Base-by-base conservation (phyloP, 306 rosid species). In the Cicer judaicum region DNA sequence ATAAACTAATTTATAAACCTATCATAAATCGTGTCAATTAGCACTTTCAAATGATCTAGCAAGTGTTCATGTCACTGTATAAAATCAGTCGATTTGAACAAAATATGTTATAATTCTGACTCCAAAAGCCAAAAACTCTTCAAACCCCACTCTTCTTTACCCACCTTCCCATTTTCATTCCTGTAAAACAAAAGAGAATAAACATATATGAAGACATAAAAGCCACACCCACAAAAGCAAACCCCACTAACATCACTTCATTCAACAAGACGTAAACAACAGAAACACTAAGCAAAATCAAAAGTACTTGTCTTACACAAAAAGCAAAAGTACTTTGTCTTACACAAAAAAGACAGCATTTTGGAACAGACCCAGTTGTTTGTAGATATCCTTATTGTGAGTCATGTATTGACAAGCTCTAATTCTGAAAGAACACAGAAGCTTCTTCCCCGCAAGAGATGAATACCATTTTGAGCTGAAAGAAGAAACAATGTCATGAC, bases 331-430 rank as follows among this genome's bases (percentile, higher is more conserved):
- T n/a, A n/a, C n/a, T n/a, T n/a, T n/a, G n/a, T n/a, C n/a, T n/a
- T n/a, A n/a, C n/a, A n/a, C n/a, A n/a, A n/a, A n/a, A n/a, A 61
- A 68, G 24, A 75, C 8, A 72, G 78, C 53, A 81, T 72, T 43
- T 48, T 65, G 78, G 69, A 77, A 56, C 84, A 70, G 73, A 92
- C 97, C 96, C 80, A 92, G 88, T 85, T 87, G 96, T 53, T 88
- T 79, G 88, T 75, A 84, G 89, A 83, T 85, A 48, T 81, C 81
- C 65, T 82, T 73, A 24, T 84, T 81, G 86, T 81, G 86, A 40
- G 80, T 60, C 72, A 75, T 59, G 76, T 85, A 81, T 52, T 63
- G 70, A 14, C 85, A 90, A 81, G 91, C 96, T 78, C 84, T 82
- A 50, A 86, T 29, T 74, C 78, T 68, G 70, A 78, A 55, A 55